These are phyloP conservation scores for Clonostachys byssicola DNA, from an alignment of 2,329 filamentous ascomycete species.

Conservation along the genomic window DNA sequence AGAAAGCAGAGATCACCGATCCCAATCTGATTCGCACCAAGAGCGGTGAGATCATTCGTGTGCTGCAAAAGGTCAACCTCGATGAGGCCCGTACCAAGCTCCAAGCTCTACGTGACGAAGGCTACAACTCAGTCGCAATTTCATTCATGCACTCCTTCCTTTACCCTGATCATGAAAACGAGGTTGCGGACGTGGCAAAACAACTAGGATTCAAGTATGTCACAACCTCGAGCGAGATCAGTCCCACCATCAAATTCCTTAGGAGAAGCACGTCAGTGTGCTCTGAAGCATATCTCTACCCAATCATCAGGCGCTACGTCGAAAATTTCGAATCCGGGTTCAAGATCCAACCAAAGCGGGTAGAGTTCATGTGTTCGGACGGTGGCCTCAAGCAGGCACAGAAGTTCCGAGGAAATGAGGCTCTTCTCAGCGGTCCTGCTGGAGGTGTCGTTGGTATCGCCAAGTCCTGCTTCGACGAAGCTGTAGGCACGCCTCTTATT, in stretches of 20 bases:
- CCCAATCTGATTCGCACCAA: slow-evolving; percentile 52
- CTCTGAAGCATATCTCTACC: slow-evolving; percentile 69
- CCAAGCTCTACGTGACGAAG: slow-evolving; percentile 56
- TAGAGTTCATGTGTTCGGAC: slow-evolving; percentile 63
- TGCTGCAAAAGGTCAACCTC: slow-evolving; percentile 50
- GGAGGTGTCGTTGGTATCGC: slow-evolving; percentile 71
- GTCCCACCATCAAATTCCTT: slow-evolving; percentile 70
- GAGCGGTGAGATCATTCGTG: slow-evolving; percentile 61
- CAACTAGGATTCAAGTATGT: slow-evolving; percentile 73
- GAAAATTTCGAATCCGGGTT: slow-evolving; percentile 62
- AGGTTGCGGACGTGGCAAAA: slow-evolving; percentile 67
- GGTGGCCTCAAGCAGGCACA: slow-evolving; percentile 42
- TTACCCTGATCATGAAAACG: slow-evolving; percentile 74
- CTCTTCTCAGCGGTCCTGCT: slow-evolving; percentile 64
- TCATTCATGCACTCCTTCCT: slow-evolving; percentile 88
- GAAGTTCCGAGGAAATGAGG: slow-evolving; percentile 59
- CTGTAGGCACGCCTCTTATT: slow-evolving; percentile 61
- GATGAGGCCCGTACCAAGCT: slow-evolving; percentile 48
- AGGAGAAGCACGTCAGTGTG: slow-evolving; percentile 63
- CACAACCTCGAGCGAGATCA: slow-evolving; percentile 60
- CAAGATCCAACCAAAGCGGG: slow-evolving; percentile 50
- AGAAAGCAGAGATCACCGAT: slow-evolving; percentile 15
- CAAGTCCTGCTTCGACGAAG: slow-evolving; percentile 60
- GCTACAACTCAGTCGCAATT: slow-evolving; percentile 74
- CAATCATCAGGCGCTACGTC: slow-evolving; percentile 66